Evolutionary conservation across 1,139 yeast genomes (phyloP), one percentile per base, ranked within the genome.

Genomic region (Kodamaea derodonti): DNA sequence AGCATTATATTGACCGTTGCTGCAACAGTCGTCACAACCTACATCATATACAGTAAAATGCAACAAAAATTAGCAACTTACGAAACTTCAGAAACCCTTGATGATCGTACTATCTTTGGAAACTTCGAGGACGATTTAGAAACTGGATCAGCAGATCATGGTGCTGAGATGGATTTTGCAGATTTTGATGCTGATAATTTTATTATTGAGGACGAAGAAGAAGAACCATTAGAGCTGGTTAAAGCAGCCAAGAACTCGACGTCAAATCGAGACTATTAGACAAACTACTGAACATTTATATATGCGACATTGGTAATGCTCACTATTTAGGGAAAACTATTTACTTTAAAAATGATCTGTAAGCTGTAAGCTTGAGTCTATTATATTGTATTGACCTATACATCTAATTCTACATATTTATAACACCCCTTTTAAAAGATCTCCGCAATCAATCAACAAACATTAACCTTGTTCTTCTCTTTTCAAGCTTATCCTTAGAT

Each of bases 31-130:
- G 43, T 66, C 8, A 82, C 95, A 0, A 83, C 95, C 0, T 83
- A 78, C 62, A 47, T 87, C 14, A 72, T 92, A 14, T 90, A 87
- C 57, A 63, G 61, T 34, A 78, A 79, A 49, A 84, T 75, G 72
- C 70, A 70, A 41, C 48, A 47, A 29, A 69, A 67, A 42, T 52
- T 74, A 40, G 50, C 54, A 4, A 42, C 51, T 11, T 67, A 64
- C 43, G 40, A 45, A n/a, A 40, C 27, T 18, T 47, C 49, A 11
- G 50, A 48, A 16, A 42, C 43, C 22, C 57, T 60, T 39, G 69
- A 62, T 34, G 56, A 56, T 20, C 33, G 42, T 13, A 48, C 63
- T 43, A 56, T 69, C 2, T 68, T 67, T 47, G 75, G 75, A 2
- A 56, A 65, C 46, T 69, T 69, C 39, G 56, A 51, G 18, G 60